Percentiles rank a stretch among this genome's conserved stretches.
These are phyloP conservation scores for Maudiozyma barnettii DNA, from an alignment of 805 yeast genomes.

Conservation along the genomic window DNA sequence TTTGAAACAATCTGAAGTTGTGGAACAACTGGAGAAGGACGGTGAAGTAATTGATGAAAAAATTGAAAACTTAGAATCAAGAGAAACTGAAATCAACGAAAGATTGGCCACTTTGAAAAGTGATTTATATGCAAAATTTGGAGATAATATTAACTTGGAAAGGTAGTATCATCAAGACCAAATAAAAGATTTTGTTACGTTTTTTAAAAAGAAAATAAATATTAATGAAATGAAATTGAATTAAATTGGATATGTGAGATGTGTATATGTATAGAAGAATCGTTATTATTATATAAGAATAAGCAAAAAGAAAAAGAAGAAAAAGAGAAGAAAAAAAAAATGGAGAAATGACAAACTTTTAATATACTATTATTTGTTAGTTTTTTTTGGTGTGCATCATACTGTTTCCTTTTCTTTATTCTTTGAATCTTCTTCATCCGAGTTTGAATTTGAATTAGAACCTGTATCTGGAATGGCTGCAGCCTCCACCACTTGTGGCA, in stretches of 20 bases:
- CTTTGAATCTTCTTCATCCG: background rate
- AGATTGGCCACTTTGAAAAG: slow-evolving; percentile 55
- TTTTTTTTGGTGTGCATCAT: background rate
- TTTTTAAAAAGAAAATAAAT: background rate
- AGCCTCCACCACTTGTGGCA: slow-evolving; percentile 1
- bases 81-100: slow-evolving; percentile 44
- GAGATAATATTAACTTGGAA: slow-evolving; percentile 80
- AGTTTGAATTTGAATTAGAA: background rate
- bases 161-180: no score
- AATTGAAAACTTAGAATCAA: slow-evolving; percentile 37
- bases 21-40: slow-evolving; percentile 58
- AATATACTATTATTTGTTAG: background rate
- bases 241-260: background rate
- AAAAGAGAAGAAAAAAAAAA: background rate
- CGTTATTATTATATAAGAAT: background rate
- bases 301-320: background rate
- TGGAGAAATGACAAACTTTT: background rate
- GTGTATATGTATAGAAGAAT: background rate
- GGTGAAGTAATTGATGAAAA: slow-evolving; percentile 41
- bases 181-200: no score
- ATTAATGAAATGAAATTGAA: background rate
- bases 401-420: background rate
- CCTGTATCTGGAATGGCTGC: background rate
- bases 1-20: slow-evolving; percentile 55
- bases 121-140: slow-evolving; percentile 79